Percentiles rank a stretch among this genome's conserved stretches.
Evolutionary conservation across 2,329 filamentous ascomycete species (phyloP).

Genomic region (Ceratocystis huliohia): DNA sequence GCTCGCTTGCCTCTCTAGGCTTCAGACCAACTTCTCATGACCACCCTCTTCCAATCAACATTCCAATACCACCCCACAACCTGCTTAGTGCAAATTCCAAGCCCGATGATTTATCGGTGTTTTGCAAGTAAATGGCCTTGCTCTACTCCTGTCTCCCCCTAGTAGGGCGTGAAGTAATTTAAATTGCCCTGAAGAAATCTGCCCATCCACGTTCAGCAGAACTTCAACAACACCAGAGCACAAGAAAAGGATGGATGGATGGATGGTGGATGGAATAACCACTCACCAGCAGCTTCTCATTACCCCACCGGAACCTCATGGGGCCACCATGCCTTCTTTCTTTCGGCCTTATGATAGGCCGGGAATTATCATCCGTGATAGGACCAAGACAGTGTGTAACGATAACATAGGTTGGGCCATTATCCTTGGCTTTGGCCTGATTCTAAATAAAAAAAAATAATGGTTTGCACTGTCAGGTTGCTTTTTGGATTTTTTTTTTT

Average conservation of each 20-base stretch:
- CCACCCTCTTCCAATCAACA: neutral
- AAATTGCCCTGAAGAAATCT: too few relatives aligned
- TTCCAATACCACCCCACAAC: neutral
- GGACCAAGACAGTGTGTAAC: constrained; percentile 1
- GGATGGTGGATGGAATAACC: too few relatives aligned
- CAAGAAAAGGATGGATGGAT: too few relatives aligned
- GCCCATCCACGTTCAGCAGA: too few relatives aligned
- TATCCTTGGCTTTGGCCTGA: too few relatives aligned
- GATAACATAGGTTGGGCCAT: neutral
- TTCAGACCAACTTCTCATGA: neutral
- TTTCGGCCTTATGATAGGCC: neutral
- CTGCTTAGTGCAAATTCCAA: neutral
- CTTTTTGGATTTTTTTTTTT: neutral
- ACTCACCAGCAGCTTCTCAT: too few relatives aligned
- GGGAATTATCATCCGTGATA: neutral
- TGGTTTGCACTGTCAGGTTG: too few relatives aligned
- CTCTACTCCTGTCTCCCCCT: neutral
- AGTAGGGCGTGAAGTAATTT: too few relatives aligned
- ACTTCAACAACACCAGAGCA: too few relatives aligned
- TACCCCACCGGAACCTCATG: constrained; percentile 3
- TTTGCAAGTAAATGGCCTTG: neutral
- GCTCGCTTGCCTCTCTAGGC: neutral
- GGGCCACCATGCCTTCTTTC: neutral
- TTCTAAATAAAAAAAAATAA: too few relatives aligned
- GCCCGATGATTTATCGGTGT: neutral